phyloP scores from a whole-genome alignment of 805 yeast genomes.

The Candida ascalaphidarum region DNA sequence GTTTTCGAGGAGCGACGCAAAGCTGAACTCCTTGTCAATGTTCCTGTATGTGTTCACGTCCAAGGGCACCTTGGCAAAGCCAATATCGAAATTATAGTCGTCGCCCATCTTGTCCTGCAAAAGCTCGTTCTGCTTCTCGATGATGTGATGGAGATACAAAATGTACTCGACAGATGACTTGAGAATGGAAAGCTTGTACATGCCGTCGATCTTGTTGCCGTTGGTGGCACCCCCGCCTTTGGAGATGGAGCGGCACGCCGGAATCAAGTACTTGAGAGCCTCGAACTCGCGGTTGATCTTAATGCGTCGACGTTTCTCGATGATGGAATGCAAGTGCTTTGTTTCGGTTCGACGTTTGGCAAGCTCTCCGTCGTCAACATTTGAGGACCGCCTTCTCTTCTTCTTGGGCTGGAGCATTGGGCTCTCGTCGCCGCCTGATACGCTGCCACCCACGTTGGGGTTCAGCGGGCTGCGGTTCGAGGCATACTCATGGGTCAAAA shows the following conservation, averaged over 20 bases:
- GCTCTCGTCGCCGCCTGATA: constrained; percentile 2
- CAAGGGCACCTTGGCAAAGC: constrained; percentile 46
- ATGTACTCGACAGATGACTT: constrained; percentile 82
- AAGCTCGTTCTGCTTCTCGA: constrained; percentile 42
- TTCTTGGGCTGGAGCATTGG: constrained; percentile 21
- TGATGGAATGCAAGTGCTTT: constrained; percentile 56
- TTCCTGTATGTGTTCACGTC: constrained; percentile 53
- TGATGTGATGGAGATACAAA: constrained; percentile 54
- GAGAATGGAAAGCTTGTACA: constrained; percentile 73
- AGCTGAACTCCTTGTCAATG: constrained; percentile 48
- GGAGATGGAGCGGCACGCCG: constrained; percentile 59
- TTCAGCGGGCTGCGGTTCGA: background rate
- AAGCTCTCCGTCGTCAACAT: constrained; percentile 31
- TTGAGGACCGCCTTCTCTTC: constrained; percentile 30
- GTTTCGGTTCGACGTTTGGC: constrained; percentile 34
- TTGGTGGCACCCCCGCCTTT: constrained; percentile 9
- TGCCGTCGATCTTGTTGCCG: constrained; percentile 44
- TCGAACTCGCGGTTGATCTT: constrained; percentile 80
- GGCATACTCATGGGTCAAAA: constrained; percentile 29
- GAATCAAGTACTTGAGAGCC: constrained; percentile 67
- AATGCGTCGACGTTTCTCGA: constrained; percentile 70
- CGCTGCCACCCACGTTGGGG: background rate
- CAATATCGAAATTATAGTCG: constrained; percentile 32
- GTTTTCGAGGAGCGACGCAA: constrained; percentile 17
- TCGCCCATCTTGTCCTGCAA: constrained; percentile 12